phyloP scores from a whole-genome alignment of 352 stramenopile genomes.

The Phytophthora meadii region DNA sequence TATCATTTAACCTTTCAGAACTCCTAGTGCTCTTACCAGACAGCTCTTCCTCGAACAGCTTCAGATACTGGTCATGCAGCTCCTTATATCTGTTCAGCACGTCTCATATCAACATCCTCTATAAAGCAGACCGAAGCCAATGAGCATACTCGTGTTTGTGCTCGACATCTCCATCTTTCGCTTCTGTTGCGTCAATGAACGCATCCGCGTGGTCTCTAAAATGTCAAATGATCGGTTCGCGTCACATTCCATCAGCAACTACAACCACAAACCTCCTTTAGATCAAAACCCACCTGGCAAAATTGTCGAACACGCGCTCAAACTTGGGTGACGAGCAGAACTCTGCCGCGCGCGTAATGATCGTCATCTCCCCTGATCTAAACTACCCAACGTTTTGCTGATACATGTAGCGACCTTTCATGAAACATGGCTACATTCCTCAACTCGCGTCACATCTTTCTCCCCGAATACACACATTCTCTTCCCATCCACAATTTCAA shows the following conservation, averaged over 20 bases:
- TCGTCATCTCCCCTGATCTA: constrained; percentile 40
- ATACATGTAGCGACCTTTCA: constrained; percentile 30
- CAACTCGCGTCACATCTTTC: background rate
- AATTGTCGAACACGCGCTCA: constrained; percentile 80
- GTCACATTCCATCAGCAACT: constrained; percentile 17
- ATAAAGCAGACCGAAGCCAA: background rate
- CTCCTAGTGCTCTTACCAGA: constrained; percentile 38
- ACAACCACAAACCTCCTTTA: constrained; percentile 3
- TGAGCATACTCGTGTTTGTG: constrained; percentile 75
- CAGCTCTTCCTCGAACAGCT: constrained; percentile 76
- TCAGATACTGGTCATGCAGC: constrained; percentile 76
- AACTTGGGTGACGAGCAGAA: constrained; percentile 81
- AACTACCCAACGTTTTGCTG: no score
- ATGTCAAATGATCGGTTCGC: background rate
- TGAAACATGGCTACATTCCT: constrained; percentile 27
- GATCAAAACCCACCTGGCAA: constrained; percentile 53
- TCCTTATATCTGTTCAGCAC: constrained; percentile 64
- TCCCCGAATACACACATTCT: background rate
- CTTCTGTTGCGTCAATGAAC: constrained; percentile 71
- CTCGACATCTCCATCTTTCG: constrained; percentile 69
- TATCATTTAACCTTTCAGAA: background rate
- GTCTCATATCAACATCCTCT: background rate
- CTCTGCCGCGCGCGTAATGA: constrained; percentile 70
- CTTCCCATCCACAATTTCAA: background rate
- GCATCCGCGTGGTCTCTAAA: constrained; percentile 63